phyloP scores from a whole-genome alignment of 1,284 basidiomycete species.

The Puccinia novopanici region DNA sequence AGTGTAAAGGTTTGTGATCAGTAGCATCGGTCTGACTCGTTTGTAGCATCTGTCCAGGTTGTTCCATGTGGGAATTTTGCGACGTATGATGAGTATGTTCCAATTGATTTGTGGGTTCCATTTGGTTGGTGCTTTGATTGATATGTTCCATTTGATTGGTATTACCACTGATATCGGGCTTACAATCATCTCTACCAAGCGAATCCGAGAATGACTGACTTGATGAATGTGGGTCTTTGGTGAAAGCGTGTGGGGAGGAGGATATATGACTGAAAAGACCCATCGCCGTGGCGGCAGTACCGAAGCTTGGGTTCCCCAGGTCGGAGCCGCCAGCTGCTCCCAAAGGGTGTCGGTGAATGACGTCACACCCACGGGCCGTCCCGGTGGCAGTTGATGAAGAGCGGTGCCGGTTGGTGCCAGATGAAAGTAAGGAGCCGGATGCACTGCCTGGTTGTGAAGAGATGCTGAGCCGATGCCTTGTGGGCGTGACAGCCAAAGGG shows the following conservation, averaged over 20 bases:
- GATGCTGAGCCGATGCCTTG: conserved; percentile 41
- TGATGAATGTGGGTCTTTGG: not conserved
- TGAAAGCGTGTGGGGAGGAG: not conserved
- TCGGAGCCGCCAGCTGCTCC: not conserved
- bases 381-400: conserved; percentile 29
- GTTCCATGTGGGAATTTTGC: not conserved
- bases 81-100: not conserved
- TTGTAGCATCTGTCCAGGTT: not conserved
- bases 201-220: conserved; percentile 3
- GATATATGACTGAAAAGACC: conserved; percentile 5
- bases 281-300: conserved; percentile 10
- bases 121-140: conserved; percentile 4
- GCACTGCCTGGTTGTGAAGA: conserved; percentile 40
- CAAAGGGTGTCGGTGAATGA: not conserved
- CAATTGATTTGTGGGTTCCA: not conserved
- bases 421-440: not conserved
- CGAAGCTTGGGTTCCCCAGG: conserved; percentile 23
- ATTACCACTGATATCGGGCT: not conserved
- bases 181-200: conserved; percentile 15
- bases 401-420: conserved; percentile 26
- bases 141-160: not conserved
- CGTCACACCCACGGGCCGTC: conserved; percentile 25
- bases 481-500: conserved; percentile 3
- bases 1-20: conserved; percentile 10
- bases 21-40: not conserved